Percentiles rank a stretch among this genome's conserved stretches.
phyloP scores from a whole-genome alignment of 257 asterid species.

The Euphrasia confusa region DNA sequence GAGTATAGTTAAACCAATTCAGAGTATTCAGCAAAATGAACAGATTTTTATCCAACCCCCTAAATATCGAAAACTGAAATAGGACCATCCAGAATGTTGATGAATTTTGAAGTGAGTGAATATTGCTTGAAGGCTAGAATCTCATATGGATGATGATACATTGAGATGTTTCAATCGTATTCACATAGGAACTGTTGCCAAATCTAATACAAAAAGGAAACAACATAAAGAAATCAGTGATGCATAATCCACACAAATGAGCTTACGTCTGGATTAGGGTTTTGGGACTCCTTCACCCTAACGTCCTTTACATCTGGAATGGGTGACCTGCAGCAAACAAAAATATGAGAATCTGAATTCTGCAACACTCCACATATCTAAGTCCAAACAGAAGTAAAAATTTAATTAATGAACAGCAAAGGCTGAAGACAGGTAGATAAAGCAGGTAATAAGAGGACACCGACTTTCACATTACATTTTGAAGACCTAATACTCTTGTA shows the following conservation, averaged over 20 bases:
- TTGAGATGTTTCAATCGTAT: slow-evolving; percentile 2
- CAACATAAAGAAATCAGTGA: not conserved
- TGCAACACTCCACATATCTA: not conserved
- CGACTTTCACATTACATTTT: slow-evolving; percentile 4
- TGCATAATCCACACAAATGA: slow-evolving; percentile 12
- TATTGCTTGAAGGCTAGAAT: slow-evolving; percentile 7
- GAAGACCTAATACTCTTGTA: not conserved
- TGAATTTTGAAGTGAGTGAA: not conserved
- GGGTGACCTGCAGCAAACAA: slow-evolving; percentile 34
- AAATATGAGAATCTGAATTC: slow-evolving; percentile 19
- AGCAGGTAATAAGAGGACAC: not conserved
- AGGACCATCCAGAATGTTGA: not conserved
- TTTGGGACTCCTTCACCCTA: slow-evolving; percentile 27
- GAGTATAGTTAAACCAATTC: slow-evolving; percentile 9
- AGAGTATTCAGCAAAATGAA: slow-evolving; percentile 10
- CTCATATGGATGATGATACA: slow-evolving; percentile 14
- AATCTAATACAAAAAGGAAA: slow-evolving; percentile 7
- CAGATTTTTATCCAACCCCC: slow-evolving; percentile 3
- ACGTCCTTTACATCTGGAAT: slow-evolving; percentile 31
- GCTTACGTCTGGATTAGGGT: slow-evolving; percentile 43
- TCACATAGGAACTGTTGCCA: slow-evolving; percentile 15
- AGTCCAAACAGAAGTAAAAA: slow-evolving; percentile 9
- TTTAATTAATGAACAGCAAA: not conserved
- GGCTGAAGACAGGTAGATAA: not conserved
- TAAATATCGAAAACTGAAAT: not conserved